Evolutionary conservation across 1,139 yeast species (phyloP).

Genomic region (Sugiyamaella sp.): DNA sequence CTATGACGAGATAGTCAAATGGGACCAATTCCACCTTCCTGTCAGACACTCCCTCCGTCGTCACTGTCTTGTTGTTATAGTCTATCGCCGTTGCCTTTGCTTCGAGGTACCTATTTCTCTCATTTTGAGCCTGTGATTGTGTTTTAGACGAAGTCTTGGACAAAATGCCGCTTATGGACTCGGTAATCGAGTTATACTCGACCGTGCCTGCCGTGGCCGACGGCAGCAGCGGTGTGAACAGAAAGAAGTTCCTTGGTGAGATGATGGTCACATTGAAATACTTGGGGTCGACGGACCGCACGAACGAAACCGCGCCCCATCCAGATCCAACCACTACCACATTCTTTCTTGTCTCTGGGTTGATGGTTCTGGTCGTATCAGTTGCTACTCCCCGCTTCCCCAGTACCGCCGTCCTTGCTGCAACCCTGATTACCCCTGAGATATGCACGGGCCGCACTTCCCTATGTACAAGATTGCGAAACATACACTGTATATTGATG

Average conservation of each 20-base stretch:
- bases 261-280: slow-evolving; percentile 85
- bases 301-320: slow-evolving; percentile 85
- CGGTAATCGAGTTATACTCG: slow-evolving; percentile 85
- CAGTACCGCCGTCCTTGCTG: neutral
- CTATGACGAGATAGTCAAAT: slow-evolving; percentile 82
- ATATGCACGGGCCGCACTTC: neutral
- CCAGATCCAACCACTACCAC: slow-evolving; percentile 90
- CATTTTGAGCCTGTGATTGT: slow-evolving; percentile 34
- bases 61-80: slow-evolving; percentile 61
- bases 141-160: slow-evolving; percentile 72
- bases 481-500: neutral
- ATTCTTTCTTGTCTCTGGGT: slow-evolving; percentile 61
- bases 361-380: too few relatives aligned
- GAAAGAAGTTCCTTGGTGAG: slow-evolving; percentile 92
- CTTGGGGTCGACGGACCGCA: slow-evolving; percentile 83
- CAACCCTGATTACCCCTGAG: neutral
- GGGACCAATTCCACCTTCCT: slow-evolving; percentile 37
- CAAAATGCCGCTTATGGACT: slow-evolving; percentile 76
- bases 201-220: slow-evolving; percentile 93
- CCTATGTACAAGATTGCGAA: neutral
- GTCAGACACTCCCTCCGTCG: slow-evolving; percentile 43
- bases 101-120: slow-evolving; percentile 78
- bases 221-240: slow-evolving; percentile 91
- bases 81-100: slow-evolving; percentile 89
- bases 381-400: too few relatives aligned